Conservation (phyloP, 108 stramenopile genomes). For the Cyclostephanos invisitatus region DNA sequence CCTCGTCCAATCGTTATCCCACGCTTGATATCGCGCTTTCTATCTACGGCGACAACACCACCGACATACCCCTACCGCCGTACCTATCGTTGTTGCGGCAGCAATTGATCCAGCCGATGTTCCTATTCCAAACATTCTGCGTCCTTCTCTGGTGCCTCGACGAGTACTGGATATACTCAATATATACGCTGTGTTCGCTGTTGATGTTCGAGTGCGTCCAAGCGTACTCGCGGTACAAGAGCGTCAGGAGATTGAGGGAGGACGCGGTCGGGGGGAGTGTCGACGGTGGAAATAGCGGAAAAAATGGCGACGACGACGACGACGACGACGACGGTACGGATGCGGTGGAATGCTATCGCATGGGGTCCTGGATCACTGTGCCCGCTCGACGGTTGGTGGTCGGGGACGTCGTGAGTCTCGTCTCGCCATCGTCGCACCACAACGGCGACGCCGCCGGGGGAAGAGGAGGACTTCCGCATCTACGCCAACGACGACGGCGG, state of each 20-base stretch:
- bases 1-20: not conserved
- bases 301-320: constrained; percentile 13
- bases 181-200: constrained; percentile 93
- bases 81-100: constrained; percentile 84
- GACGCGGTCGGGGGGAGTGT: constrained; percentile 34
- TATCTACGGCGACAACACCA: constrained; percentile 85
- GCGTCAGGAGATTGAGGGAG: constrained; percentile 77
- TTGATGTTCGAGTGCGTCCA: constrained; percentile 93
- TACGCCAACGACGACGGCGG: not conserved
- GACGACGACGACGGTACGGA: constrained; percentile 14
- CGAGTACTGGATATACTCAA: constrained; percentile 98
- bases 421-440: constrained; percentile 22
- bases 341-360: constrained; percentile 59
- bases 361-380: constrained; percentile 64
- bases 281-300: too few species aligned
- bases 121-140: constrained; percentile 98
- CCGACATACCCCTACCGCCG: constrained; percentile 85
- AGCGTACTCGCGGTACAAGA: constrained; percentile 82
- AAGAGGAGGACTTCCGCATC: not conserved
- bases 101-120: constrained; percentile 94
- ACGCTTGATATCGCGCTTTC: constrained; percentile 33
- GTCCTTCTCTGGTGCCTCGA: constrained; percentile 95
- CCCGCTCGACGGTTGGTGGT: constrained; percentile 77
- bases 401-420: constrained; percentile 89
- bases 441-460: constrained; percentile 2